Evolutionary conservation across 2,329 filamentous ascomycete genomes (phyloP).

Genomic region (Aureobasidium leucospermi): DNA sequence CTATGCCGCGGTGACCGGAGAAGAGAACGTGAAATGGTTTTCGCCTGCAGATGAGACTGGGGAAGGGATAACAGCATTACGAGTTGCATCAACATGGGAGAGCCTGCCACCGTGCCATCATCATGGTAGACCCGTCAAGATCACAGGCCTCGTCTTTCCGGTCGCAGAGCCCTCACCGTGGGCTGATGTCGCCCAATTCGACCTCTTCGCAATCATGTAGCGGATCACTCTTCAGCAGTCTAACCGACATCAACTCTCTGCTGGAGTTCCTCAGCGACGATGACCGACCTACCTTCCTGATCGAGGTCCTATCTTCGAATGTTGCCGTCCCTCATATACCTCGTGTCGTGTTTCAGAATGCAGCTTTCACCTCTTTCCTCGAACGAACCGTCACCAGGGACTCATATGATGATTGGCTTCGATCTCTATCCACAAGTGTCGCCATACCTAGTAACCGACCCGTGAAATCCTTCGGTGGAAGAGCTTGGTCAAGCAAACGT

Average conservation of each 20-base stretch:
- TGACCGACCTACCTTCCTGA: constrained; percentile 3
- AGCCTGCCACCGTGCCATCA: not conserved
- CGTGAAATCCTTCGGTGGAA: constrained; percentile 7
- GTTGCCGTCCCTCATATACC: constrained; percentile 9
- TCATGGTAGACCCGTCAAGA: constrained; percentile 6
- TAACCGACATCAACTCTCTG: constrained; percentile 6
- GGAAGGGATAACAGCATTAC: not conserved
- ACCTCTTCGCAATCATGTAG: constrained; percentile 4
- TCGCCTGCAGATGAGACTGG: not conserved
- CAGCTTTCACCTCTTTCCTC: constrained; percentile 1
- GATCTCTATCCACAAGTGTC: not conserved
- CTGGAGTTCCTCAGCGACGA: constrained; percentile 9
- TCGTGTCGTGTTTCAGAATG: constrained; percentile 11
- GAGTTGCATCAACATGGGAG: not conserved
- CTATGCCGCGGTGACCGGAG: not conserved
- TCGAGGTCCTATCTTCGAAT: constrained; percentile 1
- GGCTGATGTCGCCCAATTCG: not conserved
- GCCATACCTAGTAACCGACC: not conserved
- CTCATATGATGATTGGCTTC: constrained; percentile 8
- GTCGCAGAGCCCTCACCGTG: constrained; percentile 3
- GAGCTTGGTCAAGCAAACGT: constrained; percentile 10
- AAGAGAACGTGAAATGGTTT: not conserved
- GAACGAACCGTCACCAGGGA: not conserved
- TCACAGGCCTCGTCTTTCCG: constrained; percentile 3
- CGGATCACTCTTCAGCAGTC: constrained; percentile 1